These are phyloP conservation scores for Salix arbutifolia DNA, from an alignment of 345 rosid genomes.

Conservation along the genomic window DNA sequence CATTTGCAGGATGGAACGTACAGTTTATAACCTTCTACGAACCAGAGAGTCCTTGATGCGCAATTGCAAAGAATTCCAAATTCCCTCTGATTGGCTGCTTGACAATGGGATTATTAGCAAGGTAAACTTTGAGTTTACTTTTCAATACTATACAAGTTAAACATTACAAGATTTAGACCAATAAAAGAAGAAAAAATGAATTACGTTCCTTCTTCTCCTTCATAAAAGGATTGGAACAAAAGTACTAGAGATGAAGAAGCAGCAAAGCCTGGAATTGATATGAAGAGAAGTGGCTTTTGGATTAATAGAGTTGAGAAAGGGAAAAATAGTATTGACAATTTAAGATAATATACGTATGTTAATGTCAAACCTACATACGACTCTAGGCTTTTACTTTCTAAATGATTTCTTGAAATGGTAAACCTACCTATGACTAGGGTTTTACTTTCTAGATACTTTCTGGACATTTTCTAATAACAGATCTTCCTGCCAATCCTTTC, in stretches of 20 bases:
- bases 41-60: conserved; percentile 58
- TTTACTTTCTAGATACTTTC: too few species aligned
- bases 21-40: conserved; percentile 55
- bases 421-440: too few species aligned
- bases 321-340: background rate
- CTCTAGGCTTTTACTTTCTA: too few species aligned
- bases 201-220: background rate
- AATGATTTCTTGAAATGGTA: background rate
- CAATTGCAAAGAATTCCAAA: conserved; percentile 53
- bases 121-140: conserved; percentile 25
- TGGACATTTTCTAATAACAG: background rate
- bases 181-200: background rate
- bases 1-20: conserved; percentile 59
- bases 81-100: conserved; percentile 72
- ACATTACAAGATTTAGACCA: background rate
- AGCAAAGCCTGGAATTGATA: background rate
- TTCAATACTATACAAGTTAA: background rate
- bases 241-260: background rate
- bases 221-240: background rate
- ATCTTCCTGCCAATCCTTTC: background rate
- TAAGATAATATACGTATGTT: background rate
- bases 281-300: background rate
- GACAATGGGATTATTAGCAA: conserved; percentile 67
- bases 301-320: background rate
- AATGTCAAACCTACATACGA: background rate